Conservation (phyloP, 352 stramenopile species). For the Globisporangium sylvaticum region DNA sequence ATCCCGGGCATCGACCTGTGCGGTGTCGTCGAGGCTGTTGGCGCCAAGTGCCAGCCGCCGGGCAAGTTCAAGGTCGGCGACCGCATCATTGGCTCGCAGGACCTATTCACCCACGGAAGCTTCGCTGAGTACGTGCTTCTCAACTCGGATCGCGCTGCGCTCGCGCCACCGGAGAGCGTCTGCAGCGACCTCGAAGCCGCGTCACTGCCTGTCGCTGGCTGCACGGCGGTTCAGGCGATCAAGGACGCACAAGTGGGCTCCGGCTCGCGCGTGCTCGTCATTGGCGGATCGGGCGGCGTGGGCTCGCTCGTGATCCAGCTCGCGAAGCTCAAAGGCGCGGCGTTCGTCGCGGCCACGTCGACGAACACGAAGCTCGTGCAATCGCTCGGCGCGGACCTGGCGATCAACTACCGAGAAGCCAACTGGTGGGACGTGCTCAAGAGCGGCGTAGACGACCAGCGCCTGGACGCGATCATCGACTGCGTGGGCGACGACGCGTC, state of each 20-base stretch:
- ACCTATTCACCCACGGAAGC: conserved; percentile 21
- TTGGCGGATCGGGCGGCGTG: conserved; percentile 76
- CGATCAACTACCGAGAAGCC: conserved; percentile 43
- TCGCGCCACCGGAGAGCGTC: conserved; percentile 14
- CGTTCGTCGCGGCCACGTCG: conserved; percentile 59
- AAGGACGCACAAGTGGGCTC: conserved; percentile 25
- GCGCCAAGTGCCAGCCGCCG: conserved; percentile 11
- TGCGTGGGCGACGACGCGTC: conserved; percentile 34
- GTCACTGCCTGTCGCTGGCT: conserved; percentile 27
- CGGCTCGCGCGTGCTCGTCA: conserved; percentile 65
- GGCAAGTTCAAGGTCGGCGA: conserved; percentile 28
- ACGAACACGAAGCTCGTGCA: conserved; percentile 36
- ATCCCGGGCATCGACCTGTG: conserved; percentile 37
- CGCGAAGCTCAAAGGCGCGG: conserved; percentile 36
- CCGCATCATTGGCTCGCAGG: conserved; percentile 26
- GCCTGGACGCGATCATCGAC: conserved; percentile 41
- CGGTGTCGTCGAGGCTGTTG: conserved; percentile 32
- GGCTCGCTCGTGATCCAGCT: conserved; percentile 74
- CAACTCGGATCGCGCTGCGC: conserved; percentile 16
- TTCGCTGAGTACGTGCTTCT: conserved; percentile 34
- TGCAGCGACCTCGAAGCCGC: conserved; percentile 24
- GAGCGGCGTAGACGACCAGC: conserved; percentile 9
- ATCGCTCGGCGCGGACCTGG: conserved; percentile 44
- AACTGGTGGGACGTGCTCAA: conserved; percentile 47
- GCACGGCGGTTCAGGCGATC: conserved; percentile 30